These are phyloP conservation scores for Exophiala phaeomuriformis DNA, from an alignment of 2,329 filamentous ascomycete genomes.

Conservation along the genomic window DNA sequence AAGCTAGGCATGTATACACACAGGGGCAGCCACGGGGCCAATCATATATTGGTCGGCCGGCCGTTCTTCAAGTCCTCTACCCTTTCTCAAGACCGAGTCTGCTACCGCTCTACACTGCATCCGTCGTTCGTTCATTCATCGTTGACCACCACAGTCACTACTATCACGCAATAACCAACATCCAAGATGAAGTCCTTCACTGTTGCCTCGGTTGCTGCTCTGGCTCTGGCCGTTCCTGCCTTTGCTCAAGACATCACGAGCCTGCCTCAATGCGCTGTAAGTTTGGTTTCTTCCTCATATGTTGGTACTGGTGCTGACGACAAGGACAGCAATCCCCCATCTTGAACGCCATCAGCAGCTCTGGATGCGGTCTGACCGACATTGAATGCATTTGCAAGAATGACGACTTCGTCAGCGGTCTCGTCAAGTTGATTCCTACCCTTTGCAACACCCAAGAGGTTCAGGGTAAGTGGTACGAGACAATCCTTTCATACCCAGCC, in stretches of 20 bases:
- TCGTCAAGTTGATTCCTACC: slow-evolving; percentile 4
- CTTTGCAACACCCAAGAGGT: slow-evolving; percentile 3
- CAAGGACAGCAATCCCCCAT: slow-evolving; percentile 9
- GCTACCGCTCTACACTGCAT: background rate
- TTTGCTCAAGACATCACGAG: slow-evolving; percentile 6
- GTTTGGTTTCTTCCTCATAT: background rate
- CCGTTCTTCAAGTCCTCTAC: background rate
- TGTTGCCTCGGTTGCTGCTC: background rate
- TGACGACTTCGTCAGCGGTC: slow-evolving; percentile 6
- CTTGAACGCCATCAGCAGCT: slow-evolving; percentile 6
- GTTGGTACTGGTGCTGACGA: background rate
- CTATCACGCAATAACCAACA: background rate
- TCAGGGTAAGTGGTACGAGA: background rate
- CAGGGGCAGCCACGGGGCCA: background rate
- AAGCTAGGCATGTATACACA: background rate
- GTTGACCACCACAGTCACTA: background rate
- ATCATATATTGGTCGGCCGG: background rate
- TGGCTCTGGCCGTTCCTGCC: slow-evolving; percentile 4
- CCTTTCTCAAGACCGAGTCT: background rate
- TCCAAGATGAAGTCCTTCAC: slow-evolving; percentile 3
- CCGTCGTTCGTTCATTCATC: background rate
- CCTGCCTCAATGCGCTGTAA: slow-evolving; percentile 8
- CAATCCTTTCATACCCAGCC: background rate
- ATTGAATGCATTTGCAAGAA: slow-evolving; percentile 11
- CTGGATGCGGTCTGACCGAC: slow-evolving; percentile 9